Conservation (phyloP, 75 land plant species). For the Chamaecyparis obtusa region DNA sequence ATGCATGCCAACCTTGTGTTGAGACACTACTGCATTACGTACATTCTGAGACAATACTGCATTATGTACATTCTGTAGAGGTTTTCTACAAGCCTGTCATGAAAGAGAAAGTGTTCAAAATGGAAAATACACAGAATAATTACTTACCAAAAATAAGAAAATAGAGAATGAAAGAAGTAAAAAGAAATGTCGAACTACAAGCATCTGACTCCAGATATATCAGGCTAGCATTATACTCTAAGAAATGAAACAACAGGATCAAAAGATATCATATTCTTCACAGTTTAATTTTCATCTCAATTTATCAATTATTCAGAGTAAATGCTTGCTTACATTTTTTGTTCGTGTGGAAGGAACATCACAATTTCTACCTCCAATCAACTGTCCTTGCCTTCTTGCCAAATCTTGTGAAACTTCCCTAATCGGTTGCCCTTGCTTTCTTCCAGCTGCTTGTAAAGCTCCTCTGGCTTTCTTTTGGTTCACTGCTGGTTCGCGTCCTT, state of each 20-base stretch:
- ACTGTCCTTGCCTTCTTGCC: neutral
- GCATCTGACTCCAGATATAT: neutral
- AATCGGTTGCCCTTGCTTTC: neutral
- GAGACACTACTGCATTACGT: neutral
- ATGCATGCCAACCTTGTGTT: neutral
- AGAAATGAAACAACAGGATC: neutral
- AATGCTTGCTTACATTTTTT: constrained; percentile 1
- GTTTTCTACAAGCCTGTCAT: neutral
- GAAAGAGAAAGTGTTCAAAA: neutral
- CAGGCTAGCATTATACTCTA: neutral
- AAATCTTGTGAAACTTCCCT: neutral
- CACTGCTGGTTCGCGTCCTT: neutral
- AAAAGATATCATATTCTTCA: neutral
- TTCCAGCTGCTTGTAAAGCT: neutral
- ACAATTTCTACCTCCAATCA: neutral
- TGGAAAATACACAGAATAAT: neutral
- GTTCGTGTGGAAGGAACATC: neutral
- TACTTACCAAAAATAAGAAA: neutral
- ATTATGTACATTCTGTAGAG: constrained; percentile 1
- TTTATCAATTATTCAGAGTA: neutral
- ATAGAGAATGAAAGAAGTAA: neutral
- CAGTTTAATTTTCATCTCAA: neutral
- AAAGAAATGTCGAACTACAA: neutral
- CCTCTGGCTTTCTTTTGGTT: neutral
- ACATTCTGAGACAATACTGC: neutral